Conservation (phyloP, 805 yeast genomes). For the Millerozyma miso region DNA sequence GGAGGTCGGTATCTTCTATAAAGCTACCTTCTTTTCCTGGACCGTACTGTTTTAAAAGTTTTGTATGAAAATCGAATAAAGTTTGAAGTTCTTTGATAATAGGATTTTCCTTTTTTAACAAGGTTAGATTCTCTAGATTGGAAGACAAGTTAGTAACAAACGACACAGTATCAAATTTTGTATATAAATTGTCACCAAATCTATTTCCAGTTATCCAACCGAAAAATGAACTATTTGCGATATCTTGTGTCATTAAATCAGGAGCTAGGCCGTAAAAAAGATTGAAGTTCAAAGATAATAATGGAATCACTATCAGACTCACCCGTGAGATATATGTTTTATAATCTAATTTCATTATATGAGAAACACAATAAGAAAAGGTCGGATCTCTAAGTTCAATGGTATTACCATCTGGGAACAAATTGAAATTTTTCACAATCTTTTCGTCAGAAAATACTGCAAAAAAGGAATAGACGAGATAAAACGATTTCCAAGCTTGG, state of each 20-base stretch:
- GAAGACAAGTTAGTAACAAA: conserved; percentile 13
- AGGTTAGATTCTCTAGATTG: conserved; percentile 9
- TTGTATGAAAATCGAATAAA: conserved; percentile 11
- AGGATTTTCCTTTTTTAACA: conserved; percentile 11
- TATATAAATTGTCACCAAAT: conserved; percentile 18
- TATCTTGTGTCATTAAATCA: conserved; percentile 18
- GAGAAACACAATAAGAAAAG: conserved; percentile 13
- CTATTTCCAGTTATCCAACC: conserved; percentile 27
- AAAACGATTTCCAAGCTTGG: neutral
- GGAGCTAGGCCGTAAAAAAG: conserved; percentile 15
- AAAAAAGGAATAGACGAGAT: neutral
- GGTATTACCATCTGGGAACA: conserved; percentile 27
- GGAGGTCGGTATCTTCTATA: conserved; percentile 13
- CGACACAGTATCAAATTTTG: conserved; percentile 12
- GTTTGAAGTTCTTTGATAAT: conserved; percentile 13
- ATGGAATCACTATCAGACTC: conserved; percentile 17
- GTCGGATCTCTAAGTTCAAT: conserved; percentile 14
- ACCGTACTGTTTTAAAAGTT: conserved; percentile 5
- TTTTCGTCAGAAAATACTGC: neutral
- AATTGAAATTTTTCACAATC: neutral
- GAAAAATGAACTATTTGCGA: conserved; percentile 25
- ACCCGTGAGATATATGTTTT: conserved; percentile 10
- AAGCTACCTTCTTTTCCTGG: conserved; percentile 7
- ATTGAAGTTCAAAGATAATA: conserved; percentile 20
- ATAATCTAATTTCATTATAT: conserved; percentile 8